Evolutionary conservation across 1,284 basidiomycete genomes (phyloP).

Genomic region (Ceratobasidium sp.): DNA sequence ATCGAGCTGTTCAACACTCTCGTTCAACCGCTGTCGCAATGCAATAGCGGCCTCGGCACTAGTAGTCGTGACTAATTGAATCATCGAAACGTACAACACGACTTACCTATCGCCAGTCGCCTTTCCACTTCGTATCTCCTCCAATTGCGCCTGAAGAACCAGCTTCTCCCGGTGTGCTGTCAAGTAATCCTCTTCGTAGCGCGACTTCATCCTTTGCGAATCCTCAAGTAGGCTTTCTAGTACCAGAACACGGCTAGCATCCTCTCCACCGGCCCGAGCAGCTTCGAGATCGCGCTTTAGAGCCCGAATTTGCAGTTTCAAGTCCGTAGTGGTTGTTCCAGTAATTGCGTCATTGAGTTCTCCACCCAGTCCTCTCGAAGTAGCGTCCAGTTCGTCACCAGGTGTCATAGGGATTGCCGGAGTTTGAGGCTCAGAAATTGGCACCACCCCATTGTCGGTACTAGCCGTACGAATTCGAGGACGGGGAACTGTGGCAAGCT

Average conservation of each 20-base stretch:
- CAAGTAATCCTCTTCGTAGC: conserved; percentile 91
- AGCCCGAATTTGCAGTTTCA: conserved; percentile 86
- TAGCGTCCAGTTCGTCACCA: conserved; percentile 60
- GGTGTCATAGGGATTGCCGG: conserved; percentile 49
- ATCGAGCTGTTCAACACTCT: conserved; percentile 87
- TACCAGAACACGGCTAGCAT: conserved; percentile 78
- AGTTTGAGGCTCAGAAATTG: conserved; percentile 33
- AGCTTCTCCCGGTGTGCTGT: conserved; percentile 85
- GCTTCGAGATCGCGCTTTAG: conserved; percentile 85
- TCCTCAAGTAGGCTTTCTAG: conserved; percentile 92
- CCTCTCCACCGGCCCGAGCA: conserved; percentile 76
- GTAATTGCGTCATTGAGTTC: conserved; percentile 87
- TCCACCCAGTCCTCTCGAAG: conserved; percentile 70
- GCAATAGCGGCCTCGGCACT: conserved; percentile 90
- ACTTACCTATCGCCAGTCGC: conserved; percentile 81
- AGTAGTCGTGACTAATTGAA: conserved; percentile 29
- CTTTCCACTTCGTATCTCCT: conserved; percentile 89
- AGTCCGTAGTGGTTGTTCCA: conserved; percentile 89
- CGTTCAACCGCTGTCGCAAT: conserved; percentile 85
- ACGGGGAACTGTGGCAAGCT: conserved; percentile 59
- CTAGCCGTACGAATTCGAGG: conserved; percentile 38
- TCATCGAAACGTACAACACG: neutral
- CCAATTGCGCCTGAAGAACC: conserved; percentile 81
- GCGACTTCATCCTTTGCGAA: conserved; percentile 86
- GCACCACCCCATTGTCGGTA: conserved; percentile 33